Percentiles rank a stretch among this genome's conserved stretches.
Evolutionary conservation across 805 yeast genomes (phyloP).

Genomic region (Wickerhamiella spandovensis): DNA sequence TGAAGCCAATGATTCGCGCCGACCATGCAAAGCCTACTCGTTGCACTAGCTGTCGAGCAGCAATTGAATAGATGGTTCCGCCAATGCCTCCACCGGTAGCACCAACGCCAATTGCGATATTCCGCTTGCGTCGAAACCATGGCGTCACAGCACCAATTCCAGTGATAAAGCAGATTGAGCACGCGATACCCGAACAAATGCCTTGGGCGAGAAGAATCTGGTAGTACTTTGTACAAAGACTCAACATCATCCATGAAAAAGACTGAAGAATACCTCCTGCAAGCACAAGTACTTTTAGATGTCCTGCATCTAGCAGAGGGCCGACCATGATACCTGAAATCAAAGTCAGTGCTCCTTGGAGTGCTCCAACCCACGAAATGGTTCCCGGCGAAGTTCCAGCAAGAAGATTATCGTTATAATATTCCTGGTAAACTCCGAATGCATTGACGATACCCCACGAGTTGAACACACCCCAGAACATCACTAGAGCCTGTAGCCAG

Average conservation of each 20-base stretch:
- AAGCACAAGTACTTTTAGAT: conserved; percentile 16
- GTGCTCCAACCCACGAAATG: conserved; percentile 16
- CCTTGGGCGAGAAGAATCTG: conserved; percentile 44
- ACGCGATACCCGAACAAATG: conserved; percentile 34
- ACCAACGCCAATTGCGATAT: conserved; percentile 33
- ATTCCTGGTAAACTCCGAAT: conserved; percentile 18
- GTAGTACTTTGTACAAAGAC: conserved; percentile 29
- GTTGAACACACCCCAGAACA: conserved; percentile 15
- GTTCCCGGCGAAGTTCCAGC: conserved; percentile 8
- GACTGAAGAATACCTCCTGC: conserved; percentile 17
- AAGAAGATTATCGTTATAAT: conserved; percentile 9
- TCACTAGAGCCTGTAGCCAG: conserved; percentile 18
- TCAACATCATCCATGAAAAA: conserved; percentile 21
- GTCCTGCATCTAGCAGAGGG: conserved; percentile 21
- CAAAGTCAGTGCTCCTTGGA: conserved; percentile 11
- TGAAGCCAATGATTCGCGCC: conserved; percentile 35
- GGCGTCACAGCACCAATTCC: conserved; percentile 33
- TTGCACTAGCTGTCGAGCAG: conserved; percentile 30
- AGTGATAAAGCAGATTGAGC: conserved; percentile 31
- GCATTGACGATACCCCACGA: conserved; percentile 18
- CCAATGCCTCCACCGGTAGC: conserved; percentile 41
- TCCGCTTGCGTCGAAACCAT: conserved; percentile 33
- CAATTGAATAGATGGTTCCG: conserved; percentile 36
- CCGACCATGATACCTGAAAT: conserved; percentile 19
- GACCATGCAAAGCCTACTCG: conserved; percentile 43